Percentiles rank a stretch among this genome's conserved stretches.
Evolutionary conservation across 176 grass and related monocot genomes (phyloP).

Genomic region (Aegilops speltoides): DNA sequence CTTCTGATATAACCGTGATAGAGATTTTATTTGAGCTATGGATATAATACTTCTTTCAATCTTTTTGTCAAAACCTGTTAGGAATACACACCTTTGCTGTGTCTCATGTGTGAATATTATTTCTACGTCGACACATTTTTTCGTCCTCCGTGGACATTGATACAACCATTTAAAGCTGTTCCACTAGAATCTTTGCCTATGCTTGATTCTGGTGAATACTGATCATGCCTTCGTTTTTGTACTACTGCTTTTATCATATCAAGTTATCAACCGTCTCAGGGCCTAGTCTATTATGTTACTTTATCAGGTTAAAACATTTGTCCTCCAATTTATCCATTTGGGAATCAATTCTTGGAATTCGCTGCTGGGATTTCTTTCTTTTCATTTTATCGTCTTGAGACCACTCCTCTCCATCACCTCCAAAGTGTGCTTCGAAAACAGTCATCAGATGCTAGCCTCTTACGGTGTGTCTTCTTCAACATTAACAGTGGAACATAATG

Average conservation of each 20-base stretch:
- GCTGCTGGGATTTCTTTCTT: constrained; percentile 60
- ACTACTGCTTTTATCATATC: constrained; percentile 16
- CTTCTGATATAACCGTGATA: not conserved
- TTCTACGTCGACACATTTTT: constrained; percentile 87
- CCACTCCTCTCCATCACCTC: constrained; percentile 73
- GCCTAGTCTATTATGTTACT: constrained; percentile 19
- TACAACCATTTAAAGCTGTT: constrained; percentile 80
- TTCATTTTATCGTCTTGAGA: constrained; percentile 93
- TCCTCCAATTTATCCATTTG: constrained; percentile 85
- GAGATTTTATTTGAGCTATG: not conserved
- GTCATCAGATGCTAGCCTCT: constrained; percentile 87
- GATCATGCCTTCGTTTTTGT: constrained; percentile 20
- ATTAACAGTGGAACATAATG: constrained; percentile 16
- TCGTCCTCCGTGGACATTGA: constrained; percentile 86
- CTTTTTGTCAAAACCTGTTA: no score
- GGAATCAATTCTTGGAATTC: constrained; percentile 67
- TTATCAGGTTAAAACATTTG: constrained; percentile 89
- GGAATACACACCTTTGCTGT: not conserved
- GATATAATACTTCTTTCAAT: not conserved
- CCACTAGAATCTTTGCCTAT: constrained; percentile 53
- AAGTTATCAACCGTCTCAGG: constrained; percentile 7
- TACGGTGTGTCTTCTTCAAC: constrained; percentile 48
- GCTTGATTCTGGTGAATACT: constrained; percentile 71
- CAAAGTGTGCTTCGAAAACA: constrained; percentile 88
- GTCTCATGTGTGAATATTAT: constrained; percentile 16